Evolutionary conservation across 192 early-diverging fungal genomes (phyloP).

Genomic region (Podila clonocystis): DNA sequence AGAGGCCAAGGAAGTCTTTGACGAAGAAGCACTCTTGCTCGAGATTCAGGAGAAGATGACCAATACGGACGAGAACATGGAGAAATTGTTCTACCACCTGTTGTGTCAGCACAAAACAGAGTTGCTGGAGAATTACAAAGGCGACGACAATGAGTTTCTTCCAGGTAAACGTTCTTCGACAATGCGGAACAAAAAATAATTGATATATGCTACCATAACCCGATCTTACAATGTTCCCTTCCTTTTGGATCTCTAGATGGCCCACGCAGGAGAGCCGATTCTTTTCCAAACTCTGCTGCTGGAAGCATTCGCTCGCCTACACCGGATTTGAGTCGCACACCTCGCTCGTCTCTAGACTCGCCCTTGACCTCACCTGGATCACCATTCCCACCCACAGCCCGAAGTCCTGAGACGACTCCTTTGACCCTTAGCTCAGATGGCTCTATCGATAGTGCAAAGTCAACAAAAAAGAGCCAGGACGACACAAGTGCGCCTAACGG

Average conservation of each 20-base stretch:
- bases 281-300: conserved; percentile 32
- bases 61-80: conserved; percentile 44
- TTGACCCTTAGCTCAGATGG: conserved; percentile 20
- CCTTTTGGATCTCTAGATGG: conserved; percentile 9
- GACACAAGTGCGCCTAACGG: conserved; percentile 1
- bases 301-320: conserved; percentile 31
- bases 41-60: conserved; percentile 49
- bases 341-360: conserved; percentile 24
- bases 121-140: conserved; percentile 31
- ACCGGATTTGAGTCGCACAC: conserved; percentile 26
- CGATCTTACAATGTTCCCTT: background rate
- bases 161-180: conserved; percentile 25
- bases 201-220: too few relatives aligned
- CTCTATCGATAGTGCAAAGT: background rate
- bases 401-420: conserved; percentile 12
- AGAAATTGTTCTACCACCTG: conserved; percentile 40
- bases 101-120: conserved; percentile 45
- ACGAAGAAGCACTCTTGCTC: conserved; percentile 37
- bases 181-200: background rate
- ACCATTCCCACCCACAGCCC: conserved; percentile 9
- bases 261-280: conserved; percentile 38
- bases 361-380: conserved; percentile 36
- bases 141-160: conserved; percentile 27
- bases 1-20: conserved; percentile 44
- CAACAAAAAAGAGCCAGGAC: background rate